A percentile compares a stretch with the other conserved stretches of the same genome.
Evolutionary conservation across 352 stramenopile genomes (phyloP).

Genomic region (Pythium aphanidermatum): DNA sequence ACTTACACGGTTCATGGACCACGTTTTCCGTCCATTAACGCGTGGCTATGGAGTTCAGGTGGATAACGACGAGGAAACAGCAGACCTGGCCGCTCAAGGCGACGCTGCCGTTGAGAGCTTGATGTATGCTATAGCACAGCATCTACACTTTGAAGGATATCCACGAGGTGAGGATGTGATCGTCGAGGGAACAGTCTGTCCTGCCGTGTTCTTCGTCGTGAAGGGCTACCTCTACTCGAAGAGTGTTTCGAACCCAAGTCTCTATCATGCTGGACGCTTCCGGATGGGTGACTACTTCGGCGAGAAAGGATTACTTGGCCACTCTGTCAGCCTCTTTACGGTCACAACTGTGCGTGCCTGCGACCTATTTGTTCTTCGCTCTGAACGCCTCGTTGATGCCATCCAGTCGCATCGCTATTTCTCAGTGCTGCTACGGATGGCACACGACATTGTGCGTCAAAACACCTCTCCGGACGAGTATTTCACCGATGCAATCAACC

Average conservation of each 20-base stretch:
- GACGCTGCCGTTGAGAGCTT: constrained; percentile 18
- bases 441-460: constrained; percentile 27
- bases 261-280: constrained; percentile 45
- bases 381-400: constrained; percentile 36
- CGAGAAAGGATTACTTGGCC: constrained; percentile 40
- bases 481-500: constrained; percentile 22
- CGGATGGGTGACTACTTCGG: constrained; percentile 52
- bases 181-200: constrained; percentile 53
- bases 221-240: constrained; percentile 46
- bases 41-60: not conserved
- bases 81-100: constrained; percentile 12
- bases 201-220: constrained; percentile 67
- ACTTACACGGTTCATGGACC: constrained; percentile 30
- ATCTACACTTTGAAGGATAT: constrained; percentile 58
- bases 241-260: constrained; percentile 33
- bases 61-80: constrained; percentile 6
- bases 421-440: constrained; percentile 33
- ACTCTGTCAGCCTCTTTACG: constrained; percentile 47
- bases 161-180: constrained; percentile 48
- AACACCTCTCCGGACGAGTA: constrained; percentile 26
- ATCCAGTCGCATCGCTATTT: constrained; percentile 38
- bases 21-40: constrained; percentile 35
- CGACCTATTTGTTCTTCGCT: constrained; percentile 52
- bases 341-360: constrained; percentile 49
- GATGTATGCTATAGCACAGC: constrained; percentile 34